Evolutionary conservation across 306 rosid genomes (phyloP), one percentile per base, ranked within the genome.

Genomic region (Luffa aegyptiaca): DNA sequence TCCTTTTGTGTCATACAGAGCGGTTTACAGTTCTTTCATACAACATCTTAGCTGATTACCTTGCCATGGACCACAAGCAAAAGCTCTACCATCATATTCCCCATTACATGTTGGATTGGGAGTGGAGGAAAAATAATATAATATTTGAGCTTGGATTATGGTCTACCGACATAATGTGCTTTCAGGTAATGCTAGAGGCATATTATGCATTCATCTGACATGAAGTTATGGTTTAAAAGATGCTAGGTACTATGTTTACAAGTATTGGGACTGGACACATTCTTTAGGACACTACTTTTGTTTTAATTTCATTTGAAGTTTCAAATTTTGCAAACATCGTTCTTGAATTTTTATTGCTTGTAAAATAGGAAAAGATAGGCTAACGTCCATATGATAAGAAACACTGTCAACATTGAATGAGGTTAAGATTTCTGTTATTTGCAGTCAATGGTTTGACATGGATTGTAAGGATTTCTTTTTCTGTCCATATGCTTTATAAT

Each of bases 141-240:
- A 8, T 86, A 61, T 89, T 88, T 82, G 99, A 95, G 89, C 90
- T 93, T 61, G 90, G 97, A 70, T 83, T 86, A 80, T 95, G 99
- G 97, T 90, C 97, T 53, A 85, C 97, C 14, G 97, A 95, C 80
- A 86, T 95, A 81, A 85, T 95, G 93, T 95, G 99, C 86, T 82
- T 95, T 78, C 97, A 95, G 99, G 99, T 95, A 74, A 73, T 51
- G 56, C 13, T 21, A 48, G 77, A 45, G 1, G 79, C 51, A 55
- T 41, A 76, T 18, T n/a, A 35, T 76, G 16, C 8, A 21, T 61
- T 77, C 52, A 57, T 42, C n/a, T 77, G 49, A 77, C 42, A 46
- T 46, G 39, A 10, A 26, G 58, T 39, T 42, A 4, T 66, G 21
- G 21, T 64, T 64, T 35, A 36, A 64, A 36, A 35, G 6, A 64